Evolutionary conservation across 2,329 filamentous ascomycete species (phyloP).

Genomic region (Elsinoe batatas): DNA sequence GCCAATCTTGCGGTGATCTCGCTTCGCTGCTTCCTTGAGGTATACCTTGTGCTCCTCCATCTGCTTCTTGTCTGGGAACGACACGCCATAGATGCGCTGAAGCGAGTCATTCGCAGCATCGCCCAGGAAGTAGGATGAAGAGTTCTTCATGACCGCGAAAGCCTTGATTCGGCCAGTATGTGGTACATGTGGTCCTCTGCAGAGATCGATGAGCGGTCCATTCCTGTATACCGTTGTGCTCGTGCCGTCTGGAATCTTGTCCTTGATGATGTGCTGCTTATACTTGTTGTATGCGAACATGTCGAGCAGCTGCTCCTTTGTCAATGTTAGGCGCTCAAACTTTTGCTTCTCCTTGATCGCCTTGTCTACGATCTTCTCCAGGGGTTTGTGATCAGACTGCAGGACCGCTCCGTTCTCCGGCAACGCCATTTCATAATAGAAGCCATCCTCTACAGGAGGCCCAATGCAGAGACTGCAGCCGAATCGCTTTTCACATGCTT

Average conservation of each 20-base stretch:
- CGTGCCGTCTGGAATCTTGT: slow-evolving; percentile 80
- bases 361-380: slow-evolving; percentile 69
- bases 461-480: slow-evolving; percentile 90
- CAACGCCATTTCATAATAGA: slow-evolving; percentile 95
- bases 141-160: slow-evolving; percentile 86
- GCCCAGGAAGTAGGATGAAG: slow-evolving; percentile 83
- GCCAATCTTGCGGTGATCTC: slow-evolving; percentile 88
- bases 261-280: slow-evolving; percentile 94
- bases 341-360: slow-evolving; percentile 95
- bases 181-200: slow-evolving; percentile 87
- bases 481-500: slow-evolving; percentile 82
- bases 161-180: slow-evolving; percentile 90
- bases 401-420: slow-evolving; percentile 62
- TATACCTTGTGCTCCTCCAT: slow-evolving; percentile 91
- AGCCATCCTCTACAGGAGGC: slow-evolving; percentile 80
- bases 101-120: slow-evolving; percentile 89
- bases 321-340: slow-evolving; percentile 80
- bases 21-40: slow-evolving; percentile 94
- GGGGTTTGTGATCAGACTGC: slow-evolving; percentile 68
- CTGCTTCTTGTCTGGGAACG: slow-evolving; percentile 92
- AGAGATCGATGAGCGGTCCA: slow-evolving; percentile 88
- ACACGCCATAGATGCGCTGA: slow-evolving; percentile 92
- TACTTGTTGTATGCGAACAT: slow-evolving; percentile 99
- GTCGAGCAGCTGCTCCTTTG: slow-evolving; percentile 82
- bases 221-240: slow-evolving; percentile 91